Evolutionary conservation across 2,329 filamentous ascomycete genomes (phyloP).

Genomic region (Fusarium gaditjirri): DNA sequence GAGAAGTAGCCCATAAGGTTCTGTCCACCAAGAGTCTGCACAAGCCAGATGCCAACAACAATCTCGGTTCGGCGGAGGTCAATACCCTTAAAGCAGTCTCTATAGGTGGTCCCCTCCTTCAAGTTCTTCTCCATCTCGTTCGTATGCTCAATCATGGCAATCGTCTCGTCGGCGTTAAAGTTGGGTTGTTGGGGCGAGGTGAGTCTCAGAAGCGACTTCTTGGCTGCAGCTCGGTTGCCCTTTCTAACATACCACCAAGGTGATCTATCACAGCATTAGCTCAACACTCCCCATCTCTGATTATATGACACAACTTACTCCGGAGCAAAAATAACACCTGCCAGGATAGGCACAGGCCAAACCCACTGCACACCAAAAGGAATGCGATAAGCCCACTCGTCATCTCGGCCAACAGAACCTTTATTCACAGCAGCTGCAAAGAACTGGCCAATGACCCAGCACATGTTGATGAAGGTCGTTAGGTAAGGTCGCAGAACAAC

Average conservation of each 20-base stretch:
- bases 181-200: slow-evolving; percentile 51
- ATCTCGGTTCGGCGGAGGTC: slow-evolving; percentile 66
- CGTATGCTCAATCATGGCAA: slow-evolving; percentile 66
- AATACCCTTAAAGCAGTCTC: slow-evolving; percentile 62
- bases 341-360: slow-evolving; percentile 60
- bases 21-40: slow-evolving; percentile 60
- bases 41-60: slow-evolving; percentile 60
- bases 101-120: slow-evolving; percentile 57
- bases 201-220: slow-evolving; percentile 54
- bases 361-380: slow-evolving; percentile 65
- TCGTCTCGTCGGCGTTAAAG: slow-evolving; percentile 58
- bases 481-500: slow-evolving; percentile 61
- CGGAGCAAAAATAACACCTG: slow-evolving; percentile 58
- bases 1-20: slow-evolving; percentile 62
- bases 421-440: slow-evolving; percentile 60
- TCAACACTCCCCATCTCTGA: accelerated
- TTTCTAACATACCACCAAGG: slow-evolving; percentile 64
- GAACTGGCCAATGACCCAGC: slow-evolving; percentile 67
- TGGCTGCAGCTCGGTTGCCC: slow-evolving; percentile 54
- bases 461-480: slow-evolving; percentile 66
- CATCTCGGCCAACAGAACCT: slow-evolving; percentile 51
- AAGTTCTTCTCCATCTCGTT: slow-evolving; percentile 59
- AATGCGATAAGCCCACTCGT: slow-evolving; percentile 61
- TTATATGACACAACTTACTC: slow-evolving; percentile 49
- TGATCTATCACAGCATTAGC: slow-evolving; percentile 47